A percentile compares a stretch with the other conserved stretches of the same genome.
These are phyloP conservation scores for Mesembryanthemum crystallinum DNA, from an alignment of 148 eudicot species.

Conservation along the genomic window DNA sequence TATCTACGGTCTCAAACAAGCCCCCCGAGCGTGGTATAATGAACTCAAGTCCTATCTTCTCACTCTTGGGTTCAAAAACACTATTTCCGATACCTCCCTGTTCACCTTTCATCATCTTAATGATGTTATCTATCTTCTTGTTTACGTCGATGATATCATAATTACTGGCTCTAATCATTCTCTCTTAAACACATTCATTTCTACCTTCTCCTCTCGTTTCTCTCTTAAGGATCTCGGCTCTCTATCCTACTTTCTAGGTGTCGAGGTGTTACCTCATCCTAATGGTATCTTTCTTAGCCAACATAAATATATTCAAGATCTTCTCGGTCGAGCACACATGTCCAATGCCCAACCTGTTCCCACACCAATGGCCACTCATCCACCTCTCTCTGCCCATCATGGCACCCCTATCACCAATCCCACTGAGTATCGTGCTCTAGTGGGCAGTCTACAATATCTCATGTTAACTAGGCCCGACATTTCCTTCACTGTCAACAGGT, in stretches of 20 bases:
- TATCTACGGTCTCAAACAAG: background rate
- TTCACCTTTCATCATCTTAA: background rate
- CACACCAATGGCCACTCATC: background rate
- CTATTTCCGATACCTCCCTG: background rate
- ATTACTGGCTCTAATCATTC: background rate
- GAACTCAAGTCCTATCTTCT: background rate
- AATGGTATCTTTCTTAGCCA: no score
- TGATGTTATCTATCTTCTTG: background rate
- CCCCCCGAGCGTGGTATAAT: background rate
- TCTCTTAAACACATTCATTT: background rate
- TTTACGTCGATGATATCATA: background rate
- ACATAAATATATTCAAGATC: background rate
- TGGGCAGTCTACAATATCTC: background rate
- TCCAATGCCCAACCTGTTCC: background rate
- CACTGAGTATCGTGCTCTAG: background rate
- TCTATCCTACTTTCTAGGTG: no score
- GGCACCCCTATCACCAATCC: background rate
- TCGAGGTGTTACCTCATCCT: no score
- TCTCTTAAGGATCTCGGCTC: background rate
- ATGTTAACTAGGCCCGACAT: background rate
- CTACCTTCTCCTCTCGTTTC: background rate
- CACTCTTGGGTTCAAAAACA: background rate
- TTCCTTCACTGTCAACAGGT: background rate
- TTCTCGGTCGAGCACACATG: background rate
- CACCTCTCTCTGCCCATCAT: background rate